Conservation (phyloP, 192 early-diverging fungal genomes). For the Coemansia sp. region DNA sequence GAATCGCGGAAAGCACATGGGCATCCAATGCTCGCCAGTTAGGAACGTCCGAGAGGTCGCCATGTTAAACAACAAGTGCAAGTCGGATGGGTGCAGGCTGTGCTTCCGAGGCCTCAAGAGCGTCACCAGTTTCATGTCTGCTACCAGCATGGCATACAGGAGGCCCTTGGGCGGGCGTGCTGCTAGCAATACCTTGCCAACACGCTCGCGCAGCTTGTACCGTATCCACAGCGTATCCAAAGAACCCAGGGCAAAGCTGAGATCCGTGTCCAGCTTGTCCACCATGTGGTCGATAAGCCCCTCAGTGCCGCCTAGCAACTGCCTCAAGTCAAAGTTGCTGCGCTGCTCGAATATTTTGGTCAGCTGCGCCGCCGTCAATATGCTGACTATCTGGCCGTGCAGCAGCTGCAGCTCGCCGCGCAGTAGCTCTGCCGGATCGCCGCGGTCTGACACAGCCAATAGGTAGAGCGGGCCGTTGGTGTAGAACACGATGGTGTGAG, state of each 20-base stretch:
- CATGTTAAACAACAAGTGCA: constrained; percentile 84
- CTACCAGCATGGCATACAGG: constrained; percentile 79
- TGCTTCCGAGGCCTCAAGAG: constrained; percentile 74
- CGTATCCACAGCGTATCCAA: constrained; percentile 76
- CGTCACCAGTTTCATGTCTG: constrained; percentile 77
- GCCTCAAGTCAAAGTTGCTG: constrained; percentile 86
- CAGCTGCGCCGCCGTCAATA: constrained; percentile 79
- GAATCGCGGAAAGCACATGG: constrained; percentile 92
- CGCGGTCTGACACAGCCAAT: constrained; percentile 77
- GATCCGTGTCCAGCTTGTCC: constrained; percentile 67
- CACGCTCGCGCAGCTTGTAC: constrained; percentile 66
- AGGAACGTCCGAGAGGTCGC: constrained; percentile 76
- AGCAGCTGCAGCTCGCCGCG: constrained; percentile 77
- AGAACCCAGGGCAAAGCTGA: constrained; percentile 77
- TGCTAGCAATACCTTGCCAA: constrained; percentile 63
- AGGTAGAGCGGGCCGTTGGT: constrained; percentile 83
- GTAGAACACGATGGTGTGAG: constrained; percentile 82
- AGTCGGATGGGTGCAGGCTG: constrained; percentile 82
- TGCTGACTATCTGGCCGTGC: constrained; percentile 85
- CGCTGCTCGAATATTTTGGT: constrained; percentile 85
- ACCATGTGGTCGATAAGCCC: constrained; percentile 79
- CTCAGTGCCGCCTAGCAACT: constrained; percentile 81
- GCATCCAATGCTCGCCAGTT: constrained; percentile 90
- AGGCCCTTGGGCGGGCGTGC: constrained; percentile 64
- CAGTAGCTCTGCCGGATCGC: constrained; percentile 79